phyloP scores from a whole-genome alignment of 2,329 filamentous ascomycete genomes.

The Blastomyces silverae region DNA sequence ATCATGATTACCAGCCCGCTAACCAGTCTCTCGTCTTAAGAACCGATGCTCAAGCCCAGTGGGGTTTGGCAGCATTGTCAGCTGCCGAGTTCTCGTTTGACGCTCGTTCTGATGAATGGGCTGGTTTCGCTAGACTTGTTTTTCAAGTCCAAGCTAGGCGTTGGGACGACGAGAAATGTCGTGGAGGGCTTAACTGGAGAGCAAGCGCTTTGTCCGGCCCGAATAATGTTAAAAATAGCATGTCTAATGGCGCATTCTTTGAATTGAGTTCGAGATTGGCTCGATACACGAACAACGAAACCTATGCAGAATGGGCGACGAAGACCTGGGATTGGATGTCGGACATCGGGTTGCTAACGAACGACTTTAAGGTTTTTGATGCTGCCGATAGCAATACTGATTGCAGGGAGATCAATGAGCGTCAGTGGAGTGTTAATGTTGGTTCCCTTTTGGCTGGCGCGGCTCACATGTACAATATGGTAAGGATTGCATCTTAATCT shows the following conservation, averaged over 20 bases:
- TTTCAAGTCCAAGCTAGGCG: constrained; percentile 64
- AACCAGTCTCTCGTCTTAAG: constrained; percentile 42
- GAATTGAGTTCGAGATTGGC: constrained; percentile 70
- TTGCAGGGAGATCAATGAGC: constrained; percentile 55
- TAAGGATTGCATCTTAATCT: constrained; percentile 20
- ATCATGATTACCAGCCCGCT: constrained; percentile 38
- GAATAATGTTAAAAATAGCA: constrained; percentile 76
- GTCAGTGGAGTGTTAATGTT: constrained; percentile 62
- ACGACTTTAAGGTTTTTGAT: constrained; percentile 58
- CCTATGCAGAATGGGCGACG: constrained; percentile 57
- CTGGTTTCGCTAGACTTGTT: constrained; percentile 60
- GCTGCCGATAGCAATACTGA: constrained; percentile 53
- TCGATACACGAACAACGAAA: constrained; percentile 56
- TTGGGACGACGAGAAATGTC: constrained; percentile 63
- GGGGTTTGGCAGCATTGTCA: constrained; percentile 52
- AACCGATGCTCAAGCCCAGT: constrained; percentile 55
- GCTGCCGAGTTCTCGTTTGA: constrained; percentile 49
- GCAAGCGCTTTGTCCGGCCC: constrained; percentile 61
- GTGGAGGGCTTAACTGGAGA: constrained; percentile 62
- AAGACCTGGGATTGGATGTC: constrained; percentile 58
- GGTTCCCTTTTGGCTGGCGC: constrained; percentile 52
- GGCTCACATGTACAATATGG: constrained; percentile 45
- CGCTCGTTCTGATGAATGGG: constrained; percentile 35
- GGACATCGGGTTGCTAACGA: constrained; percentile 52
- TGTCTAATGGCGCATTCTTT: constrained; percentile 77